A percentile compares a stretch with the other conserved stretches of the same genome.
phyloP scores from a whole-genome alignment of 139 green algal species.

The Chlorella sp. region DNA sequence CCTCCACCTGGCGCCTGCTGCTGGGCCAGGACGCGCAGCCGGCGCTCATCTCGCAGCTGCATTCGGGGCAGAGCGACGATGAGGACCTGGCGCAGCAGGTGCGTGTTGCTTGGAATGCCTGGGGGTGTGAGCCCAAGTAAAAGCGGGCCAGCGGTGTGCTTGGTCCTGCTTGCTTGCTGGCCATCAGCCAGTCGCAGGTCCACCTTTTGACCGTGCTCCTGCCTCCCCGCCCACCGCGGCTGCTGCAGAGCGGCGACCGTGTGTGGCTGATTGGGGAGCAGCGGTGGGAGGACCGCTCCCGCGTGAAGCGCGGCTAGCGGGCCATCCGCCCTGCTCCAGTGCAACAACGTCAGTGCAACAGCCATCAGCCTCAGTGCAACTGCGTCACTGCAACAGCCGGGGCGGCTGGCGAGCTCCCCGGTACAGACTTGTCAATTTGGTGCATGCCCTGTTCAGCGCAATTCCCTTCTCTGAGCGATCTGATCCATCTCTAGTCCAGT shows the following conservation, averaged over 20 bases:
- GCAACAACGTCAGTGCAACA: too few relatives aligned
- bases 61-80: constrained; percentile 51
- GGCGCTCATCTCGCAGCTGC: constrained; percentile 49
- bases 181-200: too few relatives aligned
- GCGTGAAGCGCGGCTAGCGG: constrained; percentile 10
- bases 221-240: constrained; percentile 39
- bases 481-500: too few relatives aligned
- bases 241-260: constrained; percentile 26
- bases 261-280: constrained; percentile 86
- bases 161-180: background rate
- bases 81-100: constrained; percentile 60
- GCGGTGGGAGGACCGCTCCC: constrained; percentile 64
- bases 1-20: constrained; percentile 68
- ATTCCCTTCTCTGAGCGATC: background rate
- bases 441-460: background rate
- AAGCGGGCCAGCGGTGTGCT: too few relatives aligned
- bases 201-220: background rate
- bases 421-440: background rate
- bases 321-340: too few relatives aligned
- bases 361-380: too few relatives aligned
- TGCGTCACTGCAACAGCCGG: too few relatives aligned
- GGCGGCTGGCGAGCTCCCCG: too few relatives aligned
- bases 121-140: background rate
- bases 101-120: background rate
- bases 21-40: constrained; percentile 63